Conservation (phyloP, 2,329 filamentous ascomycete species). For the Colletotrichum orbiculare region DNA sequence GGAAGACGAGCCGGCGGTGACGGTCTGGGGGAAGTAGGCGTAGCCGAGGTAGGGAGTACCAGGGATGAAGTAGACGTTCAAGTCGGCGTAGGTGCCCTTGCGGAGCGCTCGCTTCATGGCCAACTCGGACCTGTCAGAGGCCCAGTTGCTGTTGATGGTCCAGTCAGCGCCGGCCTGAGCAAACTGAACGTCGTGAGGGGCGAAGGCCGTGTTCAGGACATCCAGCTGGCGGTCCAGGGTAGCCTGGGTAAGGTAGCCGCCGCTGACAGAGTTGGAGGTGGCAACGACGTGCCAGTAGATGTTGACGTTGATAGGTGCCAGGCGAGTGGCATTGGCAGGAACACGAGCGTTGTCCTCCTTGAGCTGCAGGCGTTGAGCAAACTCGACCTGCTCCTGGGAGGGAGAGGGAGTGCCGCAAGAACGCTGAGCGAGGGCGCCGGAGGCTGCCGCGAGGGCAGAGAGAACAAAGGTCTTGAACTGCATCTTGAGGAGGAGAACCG, state of each 20-base stretch:
- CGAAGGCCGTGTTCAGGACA: slow-evolving; percentile 58
- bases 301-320: slow-evolving; percentile 48
- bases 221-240: slow-evolving; percentile 53
- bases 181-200: slow-evolving; percentile 57
- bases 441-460: slow-evolving; percentile 32
- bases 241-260: slow-evolving; percentile 48
- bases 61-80: slow-evolving; percentile 61
- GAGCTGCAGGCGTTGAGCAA: slow-evolving; percentile 26
- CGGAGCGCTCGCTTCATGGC: slow-evolving; percentile 58
- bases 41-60: slow-evolving; percentile 53
- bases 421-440: slow-evolving; percentile 30
- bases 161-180: slow-evolving; percentile 54
- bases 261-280: slow-evolving; percentile 41
- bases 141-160: slow-evolving; percentile 61
- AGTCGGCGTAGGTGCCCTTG: slow-evolving; percentile 52
- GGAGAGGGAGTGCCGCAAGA: slow-evolving; percentile 34
- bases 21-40: slow-evolving; percentile 56
- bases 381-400: slow-evolving; percentile 25
- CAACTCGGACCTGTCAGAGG: slow-evolving; percentile 51
- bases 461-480: slow-evolving; percentile 33
- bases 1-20: slow-evolving; percentile 42
- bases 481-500: slow-evolving; percentile 21
- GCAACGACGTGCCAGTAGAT: slow-evolving; percentile 53
- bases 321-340: slow-evolving; percentile 37
- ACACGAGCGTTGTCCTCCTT: slow-evolving; percentile 32